phyloP scores from a whole-genome alignment of 2,329 filamentous ascomycete genomes.

The Talaromyces sp. region DNA sequence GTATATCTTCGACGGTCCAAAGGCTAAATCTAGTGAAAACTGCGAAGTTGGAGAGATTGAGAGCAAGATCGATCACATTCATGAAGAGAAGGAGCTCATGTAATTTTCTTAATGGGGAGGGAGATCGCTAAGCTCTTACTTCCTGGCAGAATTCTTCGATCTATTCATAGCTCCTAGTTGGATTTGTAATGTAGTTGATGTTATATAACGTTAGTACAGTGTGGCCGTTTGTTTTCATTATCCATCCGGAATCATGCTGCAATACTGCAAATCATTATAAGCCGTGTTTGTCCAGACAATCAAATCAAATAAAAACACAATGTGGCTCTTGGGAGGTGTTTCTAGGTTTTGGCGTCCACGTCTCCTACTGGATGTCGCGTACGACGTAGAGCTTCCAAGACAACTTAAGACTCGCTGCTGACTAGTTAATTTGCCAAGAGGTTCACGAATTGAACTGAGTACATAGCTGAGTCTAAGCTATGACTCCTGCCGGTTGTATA shows the following conservation, averaged over 20 bases:
- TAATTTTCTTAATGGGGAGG: not conserved
- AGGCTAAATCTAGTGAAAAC: slow-evolving; percentile 34
- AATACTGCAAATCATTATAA: not conserved
- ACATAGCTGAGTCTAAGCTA: no score
- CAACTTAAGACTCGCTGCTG: no score
- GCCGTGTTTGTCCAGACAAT: no score
- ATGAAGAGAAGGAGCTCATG: not conserved
- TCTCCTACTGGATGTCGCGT: no score
- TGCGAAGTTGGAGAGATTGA: not conserved
- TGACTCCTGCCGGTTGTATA: no score
- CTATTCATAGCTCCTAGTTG: not conserved
- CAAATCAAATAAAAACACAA: no score
- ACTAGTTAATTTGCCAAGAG: no score
- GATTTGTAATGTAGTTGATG: not conserved
- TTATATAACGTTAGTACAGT: not conserved
- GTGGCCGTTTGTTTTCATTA: not conserved
- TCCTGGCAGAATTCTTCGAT: not conserved
- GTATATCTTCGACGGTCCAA: slow-evolving; percentile 66
- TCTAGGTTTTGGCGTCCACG: no score
- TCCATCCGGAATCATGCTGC: not conserved
- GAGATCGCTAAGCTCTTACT: not conserved
- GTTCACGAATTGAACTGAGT: no score
- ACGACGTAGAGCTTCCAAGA: no score
- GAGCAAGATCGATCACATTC: not conserved
- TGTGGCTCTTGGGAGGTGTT: no score